A percentile compares a stretch with the other conserved stretches of the same genome.
These are phyloP conservation scores for Rhodotorula sp. DNA, from an alignment of 1,284 basidiomycete species.

Conservation along the genomic window DNA sequence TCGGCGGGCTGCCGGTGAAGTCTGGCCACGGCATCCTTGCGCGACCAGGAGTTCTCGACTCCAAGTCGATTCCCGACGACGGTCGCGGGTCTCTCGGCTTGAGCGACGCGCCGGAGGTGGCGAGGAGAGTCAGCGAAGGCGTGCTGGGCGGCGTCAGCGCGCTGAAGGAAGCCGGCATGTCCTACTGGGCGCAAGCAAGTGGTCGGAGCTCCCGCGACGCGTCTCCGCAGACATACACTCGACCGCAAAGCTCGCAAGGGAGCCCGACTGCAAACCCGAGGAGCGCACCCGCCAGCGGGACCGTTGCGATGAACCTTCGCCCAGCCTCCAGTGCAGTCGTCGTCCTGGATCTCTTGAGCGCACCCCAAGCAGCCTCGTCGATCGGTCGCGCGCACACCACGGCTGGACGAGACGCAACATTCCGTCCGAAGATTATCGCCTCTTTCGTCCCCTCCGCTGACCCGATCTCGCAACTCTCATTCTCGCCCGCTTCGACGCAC, in stretches of 20 bases:
- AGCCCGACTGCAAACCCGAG: background rate
- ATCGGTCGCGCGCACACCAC: too few relatives aligned
- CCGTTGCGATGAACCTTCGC: background rate
- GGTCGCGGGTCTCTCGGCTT: background rate
- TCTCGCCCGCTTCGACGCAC: conserved; percentile 62
- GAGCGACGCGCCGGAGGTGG: conserved; percentile 30
- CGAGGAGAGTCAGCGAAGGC: conserved; percentile 35
- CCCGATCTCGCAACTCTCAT: conserved; percentile 58
- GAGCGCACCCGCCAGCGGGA: background rate
- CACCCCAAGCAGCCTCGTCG: background rate
- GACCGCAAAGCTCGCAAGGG: background rate
- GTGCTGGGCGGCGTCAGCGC: conserved; percentile 39
- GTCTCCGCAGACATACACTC: background rate
- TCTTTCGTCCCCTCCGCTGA: conserved; percentile 48
- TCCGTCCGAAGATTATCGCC: conserved; percentile 23
- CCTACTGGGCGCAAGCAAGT: conserved; percentile 23
- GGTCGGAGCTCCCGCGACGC: background rate
- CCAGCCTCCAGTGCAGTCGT: background rate
- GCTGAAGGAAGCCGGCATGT: conserved; percentile 33
- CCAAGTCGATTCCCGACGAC: background rate
- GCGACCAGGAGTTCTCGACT: conserved; percentile 25
- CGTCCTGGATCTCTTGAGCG: background rate
- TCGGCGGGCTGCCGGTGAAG: conserved; percentile 18
- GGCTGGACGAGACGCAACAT: background rate
- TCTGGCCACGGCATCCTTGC: conserved; percentile 33